Percentiles rank a stretch among this genome's conserved stretches.
Conservation (phyloP, 495 filamentous ascomycete genomes). For the Podospora pseudoanserina region DNA sequence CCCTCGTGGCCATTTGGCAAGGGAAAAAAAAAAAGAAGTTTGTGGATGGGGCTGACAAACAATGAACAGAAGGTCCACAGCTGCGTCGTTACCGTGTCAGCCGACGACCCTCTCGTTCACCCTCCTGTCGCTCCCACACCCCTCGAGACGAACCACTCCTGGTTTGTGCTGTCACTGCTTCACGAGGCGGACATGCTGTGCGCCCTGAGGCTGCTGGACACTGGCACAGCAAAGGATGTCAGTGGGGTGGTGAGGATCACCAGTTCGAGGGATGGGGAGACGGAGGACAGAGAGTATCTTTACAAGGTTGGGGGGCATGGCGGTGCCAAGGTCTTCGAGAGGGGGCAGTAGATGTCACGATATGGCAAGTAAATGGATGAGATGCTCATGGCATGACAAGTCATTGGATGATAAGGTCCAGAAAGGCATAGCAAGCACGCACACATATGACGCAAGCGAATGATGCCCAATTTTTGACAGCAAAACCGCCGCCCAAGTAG, state of each 20-base stretch:
- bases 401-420: not conserved
- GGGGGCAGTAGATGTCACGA: slow-evolving; percentile 47
- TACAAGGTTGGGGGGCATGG: slow-evolving; percentile 78
- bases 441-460: too few species aligned
- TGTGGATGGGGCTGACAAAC: not conserved
- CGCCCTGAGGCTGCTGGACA: slow-evolving; percentile 71
- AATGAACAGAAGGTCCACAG: slow-evolving; percentile 48
- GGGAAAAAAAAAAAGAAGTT: not conserved
- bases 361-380: not conserved
- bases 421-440: too few species aligned
- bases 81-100: slow-evolving; percentile 62
- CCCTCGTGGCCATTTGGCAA: not conserved
- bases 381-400: too few species aligned
- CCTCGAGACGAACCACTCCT: slow-evolving; percentile 65
- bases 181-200: slow-evolving; percentile 68
- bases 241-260: slow-evolving; percentile 84
- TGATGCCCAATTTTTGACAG: too few species aligned
- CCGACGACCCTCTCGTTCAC: slow-evolving; percentile 65
- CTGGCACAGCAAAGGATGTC: slow-evolving; percentile 82
- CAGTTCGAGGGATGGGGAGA: slow-evolving; percentile 40
- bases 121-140: slow-evolving; percentile 59
- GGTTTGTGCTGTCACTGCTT: slow-evolving; percentile 64
- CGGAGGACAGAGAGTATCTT: slow-evolving; percentile 66
- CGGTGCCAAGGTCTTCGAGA: slow-evolving; percentile 74
- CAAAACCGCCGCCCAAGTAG: too few species aligned